Evolutionary conservation across 306 rosid species (phyloP).

Genomic region (Prunus mongolica): DNA sequence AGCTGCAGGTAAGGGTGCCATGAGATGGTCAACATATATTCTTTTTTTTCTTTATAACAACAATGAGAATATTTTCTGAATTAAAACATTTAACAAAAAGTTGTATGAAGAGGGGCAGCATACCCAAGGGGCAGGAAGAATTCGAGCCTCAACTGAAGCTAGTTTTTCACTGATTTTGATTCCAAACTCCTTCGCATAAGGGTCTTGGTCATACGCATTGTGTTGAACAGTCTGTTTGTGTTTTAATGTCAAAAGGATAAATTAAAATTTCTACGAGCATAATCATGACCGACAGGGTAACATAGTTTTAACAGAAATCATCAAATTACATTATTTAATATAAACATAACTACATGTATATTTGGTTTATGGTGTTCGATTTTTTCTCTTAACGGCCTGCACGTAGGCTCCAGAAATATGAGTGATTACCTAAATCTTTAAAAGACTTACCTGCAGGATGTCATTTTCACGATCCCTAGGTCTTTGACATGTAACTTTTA

Average conservation of each 20-base stretch:
- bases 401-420: neutral
- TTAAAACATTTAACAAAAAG: neutral
- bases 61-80: neutral
- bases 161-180: constrained; percentile 80
- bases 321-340: neutral
- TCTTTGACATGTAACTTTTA: constrained; percentile 95
- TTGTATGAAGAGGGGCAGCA: constrained; percentile 15
- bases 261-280: neutral
- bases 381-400: too few relatives aligned
- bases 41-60: neutral
- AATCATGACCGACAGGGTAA: constrained; percentile 1
- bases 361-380: neutral
- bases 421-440: neutral
- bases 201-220: constrained; percentile 82
- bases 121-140: constrained; percentile 99
- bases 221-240: constrained; percentile 71
- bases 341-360: neutral
- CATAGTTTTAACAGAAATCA: constrained; percentile 3
- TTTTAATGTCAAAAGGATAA: constrained; percentile 7
- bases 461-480: constrained; percentile 93
- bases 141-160: constrained; percentile 92
- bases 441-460: constrained; percentile 63
- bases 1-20: constrained; percentile 47
- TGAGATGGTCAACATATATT: constrained; percentile 6
- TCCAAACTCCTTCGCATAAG: constrained; percentile 96